Evolutionary conservation across 192 early-diverging fungal species (phyloP).

Genomic region (Thamnidium elegans): DNA sequence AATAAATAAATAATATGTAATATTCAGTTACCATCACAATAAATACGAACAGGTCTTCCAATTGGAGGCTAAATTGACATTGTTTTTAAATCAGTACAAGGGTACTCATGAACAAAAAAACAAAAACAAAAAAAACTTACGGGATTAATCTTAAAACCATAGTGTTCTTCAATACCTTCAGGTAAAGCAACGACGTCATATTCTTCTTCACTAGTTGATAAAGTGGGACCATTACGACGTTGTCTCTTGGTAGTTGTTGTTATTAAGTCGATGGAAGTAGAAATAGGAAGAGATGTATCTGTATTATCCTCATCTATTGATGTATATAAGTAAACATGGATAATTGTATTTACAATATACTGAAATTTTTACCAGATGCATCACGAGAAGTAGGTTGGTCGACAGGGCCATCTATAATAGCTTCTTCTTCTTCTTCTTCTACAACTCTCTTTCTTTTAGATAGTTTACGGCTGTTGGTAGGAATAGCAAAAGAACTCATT

Average conservation of each 20-base stretch:
- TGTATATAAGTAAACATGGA: too few species aligned
- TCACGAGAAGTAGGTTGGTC: slow-evolving; percentile 18
- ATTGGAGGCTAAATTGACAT: slow-evolving; percentile 40
- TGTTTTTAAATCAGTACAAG: background rate
- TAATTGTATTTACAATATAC: background rate
- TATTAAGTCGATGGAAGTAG: background rate
- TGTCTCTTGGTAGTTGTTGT: background rate
- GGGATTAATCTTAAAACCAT: slow-evolving; percentile 21
- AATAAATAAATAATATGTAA: too few species aligned
- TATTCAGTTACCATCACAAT: slow-evolving; percentile 64
- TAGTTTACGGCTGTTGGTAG: background rate
- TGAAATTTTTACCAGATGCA: slow-evolving; percentile 11
- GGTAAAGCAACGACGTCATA: slow-evolving; percentile 3
- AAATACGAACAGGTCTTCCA: slow-evolving; percentile 67
- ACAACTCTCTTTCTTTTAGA: slow-evolving; percentile 7
- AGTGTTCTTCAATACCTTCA: slow-evolving; percentile 11
- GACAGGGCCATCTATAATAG: background rate
- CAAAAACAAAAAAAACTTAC: slow-evolving; percentile 2
- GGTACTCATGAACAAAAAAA: background rate
- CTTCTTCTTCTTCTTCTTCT: background rate
- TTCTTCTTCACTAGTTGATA: slow-evolving; percentile 18
- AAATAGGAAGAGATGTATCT: slow-evolving; percentile 2
- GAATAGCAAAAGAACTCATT: slow-evolving; percentile 8
- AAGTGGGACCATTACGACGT: slow-evolving; percentile 3
- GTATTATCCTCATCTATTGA: slow-evolving; percentile 19